Percentiles rank a stretch among this genome's conserved stretches.
phyloP scores from a whole-genome alignment of 176 grass and related monocot species.

The Aegilops longissima region DNA sequence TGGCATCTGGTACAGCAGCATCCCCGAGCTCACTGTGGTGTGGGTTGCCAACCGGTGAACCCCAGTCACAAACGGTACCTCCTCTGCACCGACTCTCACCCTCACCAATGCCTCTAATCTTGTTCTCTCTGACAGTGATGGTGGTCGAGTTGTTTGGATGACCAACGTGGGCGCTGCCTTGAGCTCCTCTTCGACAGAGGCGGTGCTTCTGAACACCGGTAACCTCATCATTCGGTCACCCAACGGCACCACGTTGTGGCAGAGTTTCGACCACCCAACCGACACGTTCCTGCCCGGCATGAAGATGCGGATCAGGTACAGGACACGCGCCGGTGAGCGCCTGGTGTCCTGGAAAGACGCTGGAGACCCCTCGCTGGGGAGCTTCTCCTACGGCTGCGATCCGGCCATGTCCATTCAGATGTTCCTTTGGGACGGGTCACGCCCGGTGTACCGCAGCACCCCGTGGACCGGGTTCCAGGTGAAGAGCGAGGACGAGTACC shows the following conservation, averaged over 20 bases:
- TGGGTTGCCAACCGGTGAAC: neutral
- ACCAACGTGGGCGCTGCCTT: neutral
- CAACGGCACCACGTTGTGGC: neutral
- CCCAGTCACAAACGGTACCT: neutral
- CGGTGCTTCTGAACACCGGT: constrained; percentile 22
- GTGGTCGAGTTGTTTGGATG: neutral
- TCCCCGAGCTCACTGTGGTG: neutral
- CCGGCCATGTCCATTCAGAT: neutral
- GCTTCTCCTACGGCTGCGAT: too few relatives aligned
- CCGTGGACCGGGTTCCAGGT: too few relatives aligned
- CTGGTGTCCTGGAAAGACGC: constrained; percentile 31
- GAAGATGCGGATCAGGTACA: neutral
- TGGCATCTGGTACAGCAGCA: neutral
- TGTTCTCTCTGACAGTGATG: neutral
- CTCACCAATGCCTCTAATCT: neutral
- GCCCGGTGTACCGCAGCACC: too few relatives aligned
- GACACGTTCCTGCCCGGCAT: constrained; percentile 21
- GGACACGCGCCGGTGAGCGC: neutral
- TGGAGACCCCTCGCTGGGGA: neutral
- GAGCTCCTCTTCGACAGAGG: neutral
- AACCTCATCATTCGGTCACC: constrained; percentile 29
- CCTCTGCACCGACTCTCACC: neutral
- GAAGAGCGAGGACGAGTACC: too few relatives aligned
- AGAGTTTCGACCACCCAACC: neutral
- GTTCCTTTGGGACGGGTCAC: neutral